Evolutionary conservation across 169 alveolate species (phyloP).

Genomic region (Plasmodium gonderi): DNA sequence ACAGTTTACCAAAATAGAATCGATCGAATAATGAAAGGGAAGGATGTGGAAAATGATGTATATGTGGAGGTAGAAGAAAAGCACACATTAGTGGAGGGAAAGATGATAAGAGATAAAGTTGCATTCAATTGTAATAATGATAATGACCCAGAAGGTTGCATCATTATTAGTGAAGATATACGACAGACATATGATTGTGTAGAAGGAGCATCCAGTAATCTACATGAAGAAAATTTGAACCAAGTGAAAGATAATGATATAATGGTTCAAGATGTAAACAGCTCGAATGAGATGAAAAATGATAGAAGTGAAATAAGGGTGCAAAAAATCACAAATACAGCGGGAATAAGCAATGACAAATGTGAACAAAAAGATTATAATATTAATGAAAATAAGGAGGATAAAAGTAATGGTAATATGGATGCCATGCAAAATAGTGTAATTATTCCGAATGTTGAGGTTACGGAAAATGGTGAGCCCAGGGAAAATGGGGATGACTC

Average conservation of each 20-base stretch:
- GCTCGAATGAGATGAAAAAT: not conserved
- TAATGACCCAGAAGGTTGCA: not conserved
- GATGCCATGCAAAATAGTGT: not conserved
- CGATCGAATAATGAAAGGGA: not conserved
- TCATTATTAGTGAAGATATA: too few species aligned
- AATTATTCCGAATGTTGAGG: not conserved
- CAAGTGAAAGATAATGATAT: not conserved
- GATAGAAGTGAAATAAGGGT: not conserved
- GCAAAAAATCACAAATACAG: not conserved
- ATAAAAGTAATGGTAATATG: not conserved
- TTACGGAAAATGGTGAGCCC: not conserved
- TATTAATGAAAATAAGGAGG: not conserved
- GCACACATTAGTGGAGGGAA: not conserved
- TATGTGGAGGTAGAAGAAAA: not conserved
- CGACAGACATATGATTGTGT: not conserved
- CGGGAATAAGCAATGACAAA: not conserved
- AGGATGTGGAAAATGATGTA: not conserved
- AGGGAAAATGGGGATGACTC: not conserved
- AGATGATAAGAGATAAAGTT: not conserved
- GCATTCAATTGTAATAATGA: not conserved
- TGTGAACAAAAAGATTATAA: not conserved
- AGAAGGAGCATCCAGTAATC: not conserved
- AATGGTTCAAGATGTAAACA: not conserved
- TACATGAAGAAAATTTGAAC: not conserved
- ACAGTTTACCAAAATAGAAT: not conserved